Conservation (phyloP, 1,284 basidiomycete genomes). For the Volvariella volvacea region DNA sequence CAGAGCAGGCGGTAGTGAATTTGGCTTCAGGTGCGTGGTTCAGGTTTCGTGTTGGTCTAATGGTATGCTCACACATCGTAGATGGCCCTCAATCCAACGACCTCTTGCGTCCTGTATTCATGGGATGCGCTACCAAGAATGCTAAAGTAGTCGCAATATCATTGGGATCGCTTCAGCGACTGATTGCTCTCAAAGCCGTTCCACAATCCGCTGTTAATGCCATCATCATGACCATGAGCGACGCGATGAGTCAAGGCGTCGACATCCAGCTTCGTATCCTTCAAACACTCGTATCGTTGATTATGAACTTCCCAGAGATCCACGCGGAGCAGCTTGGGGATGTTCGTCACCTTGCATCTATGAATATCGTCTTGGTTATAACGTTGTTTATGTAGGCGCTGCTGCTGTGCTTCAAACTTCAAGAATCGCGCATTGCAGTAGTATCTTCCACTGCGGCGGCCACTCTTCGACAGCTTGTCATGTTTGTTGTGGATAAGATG, state of each 20-base stretch:
- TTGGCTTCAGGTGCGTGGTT: constrained; percentile 58
- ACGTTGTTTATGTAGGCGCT: constrained; percentile 69
- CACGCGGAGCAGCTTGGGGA: constrained; percentile 78
- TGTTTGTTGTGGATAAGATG: constrained; percentile 97
- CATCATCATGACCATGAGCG: constrained; percentile 77
- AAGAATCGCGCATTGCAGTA: constrained; percentile 92
- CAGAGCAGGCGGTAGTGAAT: constrained; percentile 59
- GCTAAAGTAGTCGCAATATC: constrained; percentile 92
- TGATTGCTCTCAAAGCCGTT: constrained; percentile 84
- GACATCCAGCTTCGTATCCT: constrained; percentile 92
- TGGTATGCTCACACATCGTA: constrained; percentile 20
- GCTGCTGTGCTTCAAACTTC: constrained; percentile 88
- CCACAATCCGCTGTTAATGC: constrained; percentile 72
- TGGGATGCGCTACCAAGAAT: constrained; percentile 91
- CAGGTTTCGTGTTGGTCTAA: neutral
- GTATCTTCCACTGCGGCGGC: constrained; percentile 97
- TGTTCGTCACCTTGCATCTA: constrained; percentile 38
- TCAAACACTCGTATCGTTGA: constrained; percentile 83
- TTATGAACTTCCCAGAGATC: constrained; percentile 80
- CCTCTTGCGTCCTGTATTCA: constrained; percentile 84
- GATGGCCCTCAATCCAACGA: constrained; percentile 77
- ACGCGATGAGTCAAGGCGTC: constrained; percentile 88
- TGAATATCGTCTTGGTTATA: constrained; percentile 6
- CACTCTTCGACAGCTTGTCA: constrained; percentile 91
- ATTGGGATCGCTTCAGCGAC: constrained; percentile 84